Evolutionary conservation across 306 rosid species (phyloP).

Genomic region (Gastrolobium bilobum): DNA sequence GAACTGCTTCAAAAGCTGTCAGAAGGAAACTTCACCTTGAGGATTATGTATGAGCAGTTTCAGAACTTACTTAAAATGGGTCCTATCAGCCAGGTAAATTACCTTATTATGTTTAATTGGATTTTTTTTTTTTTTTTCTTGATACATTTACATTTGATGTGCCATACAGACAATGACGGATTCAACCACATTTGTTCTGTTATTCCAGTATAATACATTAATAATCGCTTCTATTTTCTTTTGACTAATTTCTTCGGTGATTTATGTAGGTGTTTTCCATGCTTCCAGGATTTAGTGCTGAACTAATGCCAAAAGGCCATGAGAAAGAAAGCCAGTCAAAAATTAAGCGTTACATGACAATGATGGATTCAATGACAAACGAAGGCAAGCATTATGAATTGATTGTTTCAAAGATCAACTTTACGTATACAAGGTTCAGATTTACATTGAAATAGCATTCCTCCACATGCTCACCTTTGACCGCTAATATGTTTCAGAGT

Average conservation of each 20-base stretch:
- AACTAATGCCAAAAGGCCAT: conserved; percentile 87
- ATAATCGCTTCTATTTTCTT: conserved; percentile 37
- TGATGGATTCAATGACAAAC: conserved; percentile 98
- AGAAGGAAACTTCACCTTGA: conserved; percentile 85
- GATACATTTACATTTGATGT: conserved; percentile 12
- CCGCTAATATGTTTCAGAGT: conserved; percentile 60
- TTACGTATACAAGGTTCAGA: background rate
- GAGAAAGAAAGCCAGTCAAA: conserved; percentile 95
- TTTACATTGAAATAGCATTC: background rate
- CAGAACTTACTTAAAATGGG: conserved; percentile 88
- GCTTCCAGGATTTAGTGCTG: conserved; percentile 85
- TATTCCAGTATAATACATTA: conserved; percentile 3
- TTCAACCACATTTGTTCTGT: background rate
- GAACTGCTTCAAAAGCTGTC: conserved; percentile 87
- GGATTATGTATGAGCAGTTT: conserved; percentile 90
- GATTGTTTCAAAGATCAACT: conserved; percentile 13
- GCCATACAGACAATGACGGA: conserved; percentile 2
- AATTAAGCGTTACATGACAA: conserved; percentile 92
- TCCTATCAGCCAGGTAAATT: conserved; percentile 80
- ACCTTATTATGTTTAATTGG: conserved; percentile 28
- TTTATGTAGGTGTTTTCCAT: conserved; percentile 73
- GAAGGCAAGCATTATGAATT: conserved; percentile 63
- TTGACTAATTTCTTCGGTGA: conserved; percentile 29
- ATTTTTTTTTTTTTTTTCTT: background rate
- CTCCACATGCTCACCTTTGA: conserved; percentile 20